Evolutionary conservation across 257 asterid species (phyloP), one percentile per base, ranked within the genome.

Genomic region (Plantago major): DNA sequence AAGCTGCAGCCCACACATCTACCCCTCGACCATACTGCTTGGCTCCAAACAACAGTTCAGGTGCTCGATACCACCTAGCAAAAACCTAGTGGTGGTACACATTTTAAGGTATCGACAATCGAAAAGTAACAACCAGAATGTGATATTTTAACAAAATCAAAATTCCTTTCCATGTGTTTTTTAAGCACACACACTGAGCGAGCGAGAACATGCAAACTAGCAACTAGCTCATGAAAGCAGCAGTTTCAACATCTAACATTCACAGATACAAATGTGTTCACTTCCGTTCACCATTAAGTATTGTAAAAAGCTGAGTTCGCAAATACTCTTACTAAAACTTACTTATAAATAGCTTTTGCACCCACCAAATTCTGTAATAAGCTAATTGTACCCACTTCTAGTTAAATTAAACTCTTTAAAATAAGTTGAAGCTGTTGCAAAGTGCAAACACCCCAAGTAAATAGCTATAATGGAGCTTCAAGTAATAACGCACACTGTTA

Each of bases 11-110:
- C 99, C 99, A 92, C 17, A 92, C 89, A 62, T 92, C 99, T 51
- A 92, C 97, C n/a, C 96, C 95, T 6, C 97, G 85, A 64, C 99
- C 99, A 76, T 92, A 92, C 69, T 92, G 97, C 78, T 87, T 92
- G 56, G 97, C 95, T 74, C 99, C 99, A 85, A 92, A 92, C 65
- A 92, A 77, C 67, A 92, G 79, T 80, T 92, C 99, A 11, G 99
- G 99, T 22, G 99, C 97, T 79, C 99, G 78, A 69, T 92, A 92
- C 99, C 99, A 92, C 68, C 95, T 86, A 57, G 99, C 99, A 72
- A 92, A 92, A 63, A 92, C 99, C 99, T 92, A 70, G 67, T 38
- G 68, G 55, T 19, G 52, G 40, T 64, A 46, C 45, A 63, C 43
- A 56, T 56, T 62, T 78, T 60, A 78, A 71, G 26, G 53, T 46